These are phyloP conservation scores for Termitomyces sp. DNA, from an alignment of 768 basidiomycete genomes.

Conservation along the genomic window DNA sequence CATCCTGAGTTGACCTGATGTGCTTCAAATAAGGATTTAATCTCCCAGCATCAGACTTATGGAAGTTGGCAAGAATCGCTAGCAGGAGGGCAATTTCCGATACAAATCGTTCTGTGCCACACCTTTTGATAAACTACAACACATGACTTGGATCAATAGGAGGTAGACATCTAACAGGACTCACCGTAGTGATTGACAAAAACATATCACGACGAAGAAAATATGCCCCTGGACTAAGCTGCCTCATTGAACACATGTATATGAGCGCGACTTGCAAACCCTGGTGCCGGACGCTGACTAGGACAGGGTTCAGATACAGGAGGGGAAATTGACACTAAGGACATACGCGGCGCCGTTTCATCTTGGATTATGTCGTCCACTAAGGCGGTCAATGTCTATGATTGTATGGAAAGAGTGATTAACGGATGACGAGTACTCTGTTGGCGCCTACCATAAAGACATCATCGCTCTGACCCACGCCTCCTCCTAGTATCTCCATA, in stretches of 20 bases:
- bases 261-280: constrained; percentile 51
- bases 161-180: constrained; percentile 12
- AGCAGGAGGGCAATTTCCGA: constrained; percentile 58
- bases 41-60: constrained; percentile 65
- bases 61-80: constrained; percentile 63
- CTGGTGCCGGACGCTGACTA: constrained; percentile 46
- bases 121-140: constrained; percentile 47
- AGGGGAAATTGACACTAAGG: not conserved
- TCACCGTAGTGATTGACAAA: constrained; percentile 43
- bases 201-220: constrained; percentile 60
- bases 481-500: constrained; percentile 64
- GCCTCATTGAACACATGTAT: constrained; percentile 52
- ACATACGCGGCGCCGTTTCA: constrained; percentile 37
- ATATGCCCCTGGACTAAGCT: constrained; percentile 69
- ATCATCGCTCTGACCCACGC: constrained; percentile 49
- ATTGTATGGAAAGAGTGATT: not conserved
- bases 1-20: constrained; percentile 42
- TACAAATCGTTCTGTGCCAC: constrained; percentile 47
- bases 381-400: constrained; percentile 43
- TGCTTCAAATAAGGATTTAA: constrained; percentile 60
- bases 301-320: not conserved
- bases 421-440: not conserved
- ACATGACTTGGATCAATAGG: not conserved
- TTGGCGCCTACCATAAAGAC: constrained; percentile 42
- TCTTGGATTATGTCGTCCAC: constrained; percentile 44